A percentile compares a stretch with the other conserved stretches of the same genome.
phyloP scores from a whole-genome alignment of 768 basidiomycete genomes.

The Omphalotus guepiniiformis region DNA sequence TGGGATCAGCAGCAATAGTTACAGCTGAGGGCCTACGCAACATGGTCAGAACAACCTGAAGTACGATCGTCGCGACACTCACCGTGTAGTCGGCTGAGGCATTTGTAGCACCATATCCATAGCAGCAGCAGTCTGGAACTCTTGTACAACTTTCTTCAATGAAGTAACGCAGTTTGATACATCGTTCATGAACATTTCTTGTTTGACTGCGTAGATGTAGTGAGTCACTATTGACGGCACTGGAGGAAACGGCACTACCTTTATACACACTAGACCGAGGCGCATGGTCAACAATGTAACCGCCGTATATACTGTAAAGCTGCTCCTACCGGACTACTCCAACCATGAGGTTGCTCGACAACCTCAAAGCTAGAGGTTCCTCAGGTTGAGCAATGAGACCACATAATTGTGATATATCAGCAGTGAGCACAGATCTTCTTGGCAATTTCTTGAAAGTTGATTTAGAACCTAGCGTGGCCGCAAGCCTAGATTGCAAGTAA shows the following conservation, averaged over 20 bases:
- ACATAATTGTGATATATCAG: slow-evolving; percentile 80
- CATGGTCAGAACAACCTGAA: slow-evolving; percentile 2
- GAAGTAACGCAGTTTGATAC: slow-evolving; percentile 73
- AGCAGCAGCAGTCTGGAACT: slow-evolving; percentile 45
- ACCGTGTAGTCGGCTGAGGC: slow-evolving; percentile 65
- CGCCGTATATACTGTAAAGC: not conserved
- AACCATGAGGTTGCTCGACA: slow-evolving; percentile 87
- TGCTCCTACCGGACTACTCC: slow-evolving; percentile 75
- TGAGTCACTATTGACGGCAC: not conserved
- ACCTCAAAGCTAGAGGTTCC: slow-evolving; percentile 80
- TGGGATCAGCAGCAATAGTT: slow-evolving; percentile 50
- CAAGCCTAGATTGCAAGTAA: slow-evolving; percentile 54
- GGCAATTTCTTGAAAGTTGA: slow-evolving; percentile 84
- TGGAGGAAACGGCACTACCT: slow-evolving; percentile 24
- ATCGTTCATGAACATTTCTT: slow-evolving; percentile 79
- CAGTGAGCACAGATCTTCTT: slow-evolving; percentile 76
- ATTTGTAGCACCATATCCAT: slow-evolving; percentile 62
- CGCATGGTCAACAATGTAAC: not conserved
- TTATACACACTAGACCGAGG: slow-evolving; percentile 39
- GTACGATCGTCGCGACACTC: slow-evolving; percentile 14
- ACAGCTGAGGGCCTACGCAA: slow-evolving; percentile 48
- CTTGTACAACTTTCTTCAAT: slow-evolving; percentile 74
- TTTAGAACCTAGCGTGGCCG: slow-evolving; percentile 85
- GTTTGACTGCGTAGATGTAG: slow-evolving; percentile 53
- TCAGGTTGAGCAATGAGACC: slow-evolving; percentile 74